Evolutionary conservation across 2,329 filamentous ascomycete species (phyloP), one percentile per base, ranked within the genome.

Genomic region (Exophiala mesophila): DNA sequence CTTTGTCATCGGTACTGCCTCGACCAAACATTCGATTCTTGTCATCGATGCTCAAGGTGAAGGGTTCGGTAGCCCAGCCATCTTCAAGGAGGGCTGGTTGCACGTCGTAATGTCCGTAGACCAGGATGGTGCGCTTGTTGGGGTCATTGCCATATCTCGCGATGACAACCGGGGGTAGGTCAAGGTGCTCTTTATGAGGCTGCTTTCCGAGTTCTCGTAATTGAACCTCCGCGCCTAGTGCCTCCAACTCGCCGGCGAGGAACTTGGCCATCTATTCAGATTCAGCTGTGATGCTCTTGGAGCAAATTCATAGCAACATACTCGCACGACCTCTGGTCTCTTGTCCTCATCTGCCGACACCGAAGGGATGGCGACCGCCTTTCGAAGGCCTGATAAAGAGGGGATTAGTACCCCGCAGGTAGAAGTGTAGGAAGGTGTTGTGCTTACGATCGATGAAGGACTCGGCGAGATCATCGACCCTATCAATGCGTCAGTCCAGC

Each of bases 61-160:
- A 98, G 4, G 92, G 92, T 65, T 97, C 86, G 2, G 90, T 96
- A 40, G 83, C 82, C 92, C 92, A 98, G 53, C 92, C 92, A 58
- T 98, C 92, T 55, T 85, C 86, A 72, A 85, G 85, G 61, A 89
- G 78, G 23, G 92, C 92, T 18, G 92, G 92, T 70, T 98, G 92
- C 24, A 98, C 92, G 64, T 98, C 92, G 71, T 98, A 98, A 73
- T 98, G 92, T 35, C 92, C 92, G 62, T 98, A 98, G 34, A 98
- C 88, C 49, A 98, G 76, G 55, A 98, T 92, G 24, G 89, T 97
- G 47, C 86, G 80, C 79, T 97, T 98, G 66, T 78, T 87, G 67
- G 85, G 82, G 65, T 97, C 89, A 65, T 80, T 86, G 55, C 92
- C 89, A 65, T 97, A 97, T 55, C 92, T 83, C 36, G 83, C 90